Percentiles rank a stretch among this genome's conserved stretches.
Evolutionary conservation across 441 rosid genomes (phyloP).

Genomic region (Erodium texanum): DNA sequence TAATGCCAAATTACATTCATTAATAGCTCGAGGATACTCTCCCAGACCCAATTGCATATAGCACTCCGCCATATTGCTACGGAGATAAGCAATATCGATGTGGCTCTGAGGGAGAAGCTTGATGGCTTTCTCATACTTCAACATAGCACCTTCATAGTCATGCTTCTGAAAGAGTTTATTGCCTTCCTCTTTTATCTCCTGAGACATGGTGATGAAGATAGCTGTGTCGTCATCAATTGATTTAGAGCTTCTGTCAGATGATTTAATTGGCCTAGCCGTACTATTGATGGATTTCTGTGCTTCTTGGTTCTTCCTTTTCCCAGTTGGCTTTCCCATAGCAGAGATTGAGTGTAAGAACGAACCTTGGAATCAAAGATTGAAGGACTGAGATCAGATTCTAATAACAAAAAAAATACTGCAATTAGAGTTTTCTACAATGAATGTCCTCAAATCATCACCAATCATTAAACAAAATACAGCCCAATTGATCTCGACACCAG

Average conservation of each 20-base stretch:
- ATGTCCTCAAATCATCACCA: no score
- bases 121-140: conserved; percentile 52
- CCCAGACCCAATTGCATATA: conserved; percentile 54
- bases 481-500: neutral
- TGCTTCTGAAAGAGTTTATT: conserved; percentile 53
- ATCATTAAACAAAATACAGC: neutral
- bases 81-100: conserved; percentile 42
- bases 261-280: neutral
- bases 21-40: conserved; percentile 49
- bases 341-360: neutral
- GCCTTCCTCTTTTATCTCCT: conserved; percentile 52
- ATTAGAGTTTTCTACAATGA: neutral
- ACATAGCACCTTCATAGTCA: conserved; percentile 47
- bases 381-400: neutral
- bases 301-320: conserved; percentile 2
- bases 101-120: conserved; percentile 48
- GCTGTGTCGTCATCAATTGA: conserved; percentile 33
- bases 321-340: conserved; percentile 1
- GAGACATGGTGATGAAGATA: conserved; percentile 39
- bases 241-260: conserved; percentile 15
- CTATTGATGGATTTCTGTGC: neutral
- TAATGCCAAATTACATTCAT: conserved; percentile 51
- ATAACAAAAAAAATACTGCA: neutral
- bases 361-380: neutral
- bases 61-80: conserved; percentile 56